phyloP scores from a whole-genome alignment of 2,329 filamentous ascomycete genomes.

The Akanthomyces dipterigenus region DNA sequence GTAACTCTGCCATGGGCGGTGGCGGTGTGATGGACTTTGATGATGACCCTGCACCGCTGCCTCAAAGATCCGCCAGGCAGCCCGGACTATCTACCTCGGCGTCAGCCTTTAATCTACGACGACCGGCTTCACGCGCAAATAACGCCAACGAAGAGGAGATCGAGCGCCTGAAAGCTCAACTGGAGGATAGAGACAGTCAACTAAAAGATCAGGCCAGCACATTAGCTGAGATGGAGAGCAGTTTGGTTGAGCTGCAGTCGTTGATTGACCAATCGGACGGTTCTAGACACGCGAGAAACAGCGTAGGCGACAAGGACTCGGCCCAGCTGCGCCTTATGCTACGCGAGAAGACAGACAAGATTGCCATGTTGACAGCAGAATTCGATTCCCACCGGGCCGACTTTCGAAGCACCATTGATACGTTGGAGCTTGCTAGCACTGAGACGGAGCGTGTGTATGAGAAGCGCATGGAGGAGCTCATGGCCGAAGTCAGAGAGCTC shows the following conservation, averaged over 20 bases:
- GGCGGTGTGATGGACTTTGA: constrained; percentile 46
- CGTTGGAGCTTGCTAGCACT: constrained; percentile 86
- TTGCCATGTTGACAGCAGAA: constrained; percentile 83
- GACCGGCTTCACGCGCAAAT: constrained; percentile 48
- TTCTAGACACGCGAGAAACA: constrained; percentile 34
- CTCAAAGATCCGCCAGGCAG: constrained; percentile 43
- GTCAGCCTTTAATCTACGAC: constrained; percentile 46
- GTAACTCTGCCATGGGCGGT: constrained; percentile 51
- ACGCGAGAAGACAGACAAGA: constrained; percentile 95
- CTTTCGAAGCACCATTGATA: constrained; percentile 95
- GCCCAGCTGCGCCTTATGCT: constrained; percentile 73
- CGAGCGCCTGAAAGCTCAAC: constrained; percentile 61
- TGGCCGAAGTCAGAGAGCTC: constrained; percentile 75
- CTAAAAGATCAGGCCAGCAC: constrained; percentile 81
- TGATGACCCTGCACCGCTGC: constrained; percentile 50
- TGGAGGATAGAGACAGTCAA: constrained; percentile 80
- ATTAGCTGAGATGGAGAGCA: constrained; percentile 83
- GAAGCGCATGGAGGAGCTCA: constrained; percentile 78
- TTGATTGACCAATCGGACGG: constrained; percentile 57
- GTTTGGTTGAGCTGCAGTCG: constrained; percentile 66
- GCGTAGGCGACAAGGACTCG: constrained; percentile 63
- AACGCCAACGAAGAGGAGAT: constrained; percentile 62
- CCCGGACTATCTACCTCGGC: constrained; percentile 49
- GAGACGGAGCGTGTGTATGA: constrained; percentile 97
- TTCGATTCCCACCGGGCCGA: constrained; percentile 94